Evolutionary conservation across 805 yeast species (phyloP), one percentile per base, ranked within the genome.

Genomic region (Pichia pseudocactophila): DNA sequence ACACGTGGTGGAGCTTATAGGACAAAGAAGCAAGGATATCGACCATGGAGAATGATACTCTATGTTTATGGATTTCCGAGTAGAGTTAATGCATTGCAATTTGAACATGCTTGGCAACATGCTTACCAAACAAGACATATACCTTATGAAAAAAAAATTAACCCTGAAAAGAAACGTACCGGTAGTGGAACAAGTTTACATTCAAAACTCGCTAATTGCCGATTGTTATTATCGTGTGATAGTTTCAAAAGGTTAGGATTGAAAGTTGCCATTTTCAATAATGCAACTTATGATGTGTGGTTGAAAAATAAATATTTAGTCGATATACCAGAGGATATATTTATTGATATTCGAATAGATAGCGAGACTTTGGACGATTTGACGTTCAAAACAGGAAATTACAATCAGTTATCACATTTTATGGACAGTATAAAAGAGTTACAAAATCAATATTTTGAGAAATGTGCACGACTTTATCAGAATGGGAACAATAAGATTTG

Each of bases 41-140:
- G 90, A 41, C 95, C 95, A 0, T 85, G 95, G 95, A 73, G 69
- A 44, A 76, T 81, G 80, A 57, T 70, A 0, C 46, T 74, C 42
- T 51, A 78, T 2, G 82, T 86, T 0, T 66, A 80, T 52, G 88
- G 89, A 2, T 85, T 86, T 54, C 86, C 86, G 0, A 74, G 78
- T 7, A 76, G 74, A 46, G 66, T 79, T 3, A 61, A 80, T 3
- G 94, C 94, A 0, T 60, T 86, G 40, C 89, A 78, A 58, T 85
- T 85, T 59, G 95, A 86, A 53, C 88, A 82, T 59, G 89, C 94
- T 1, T 80, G 84, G 76, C 95, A 85, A 51, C 92, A 84, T 57
- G 66, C 80, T 1, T 68, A 79, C 47, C 68, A 66, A 40, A 80
- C 94, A 0, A 64, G 87, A 31, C 85, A 77, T 53, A 75, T 84